Evolutionary conservation across 371 early-diverging fungal species (phyloP).

Genomic region (Parasitella parasitica): DNA sequence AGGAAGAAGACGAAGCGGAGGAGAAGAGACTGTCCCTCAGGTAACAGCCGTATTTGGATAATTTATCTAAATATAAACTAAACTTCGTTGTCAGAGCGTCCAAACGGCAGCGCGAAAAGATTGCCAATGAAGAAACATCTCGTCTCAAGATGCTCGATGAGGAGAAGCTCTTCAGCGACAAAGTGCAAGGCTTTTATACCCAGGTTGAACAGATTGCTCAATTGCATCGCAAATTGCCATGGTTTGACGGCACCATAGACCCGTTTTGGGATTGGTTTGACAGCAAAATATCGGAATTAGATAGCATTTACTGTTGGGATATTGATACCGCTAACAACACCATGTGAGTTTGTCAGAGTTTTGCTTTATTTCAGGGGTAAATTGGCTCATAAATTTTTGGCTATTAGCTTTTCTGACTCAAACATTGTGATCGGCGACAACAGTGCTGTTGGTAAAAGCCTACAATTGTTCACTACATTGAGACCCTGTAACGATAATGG

Average conservation of each 20-base stretch:
- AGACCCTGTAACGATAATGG: neutral
- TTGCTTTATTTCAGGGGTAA: neutral
- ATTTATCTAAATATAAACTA: neutral
- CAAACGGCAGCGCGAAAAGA: slow-evolving; percentile 57
- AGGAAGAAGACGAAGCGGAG: slow-evolving; percentile 36
- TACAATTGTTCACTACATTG: neutral
- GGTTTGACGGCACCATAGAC: slow-evolving; percentile 1
- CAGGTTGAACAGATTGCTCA: slow-evolving; percentile 13
- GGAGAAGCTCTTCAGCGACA: slow-evolving; percentile 36
- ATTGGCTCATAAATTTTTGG: neutral
- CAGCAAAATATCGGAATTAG: slow-evolving; percentile 39
- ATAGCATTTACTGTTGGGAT: slow-evolving; percentile 32
- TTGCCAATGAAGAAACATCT: slow-evolving; percentile 55
- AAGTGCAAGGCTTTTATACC: slow-evolving; percentile 38
- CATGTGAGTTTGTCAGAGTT: neutral
- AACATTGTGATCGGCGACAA: neutral
- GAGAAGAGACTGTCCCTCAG: slow-evolving; percentile 54
- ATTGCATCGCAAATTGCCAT: slow-evolving; percentile 3
- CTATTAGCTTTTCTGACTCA: neutral
- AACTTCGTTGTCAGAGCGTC: slow-evolving; percentile 44
- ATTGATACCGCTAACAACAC: slow-evolving; percentile 13
- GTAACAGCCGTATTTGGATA: slow-evolving; percentile 24
- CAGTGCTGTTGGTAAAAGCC: neutral
- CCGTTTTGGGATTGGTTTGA: slow-evolving; percentile 47
- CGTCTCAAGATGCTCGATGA: slow-evolving; percentile 56